A percentile compares a stretch with the other conserved stretches of the same genome.
Conservation (phyloP, 306 rosid genomes). For the Medicago ruthenica region DNA sequence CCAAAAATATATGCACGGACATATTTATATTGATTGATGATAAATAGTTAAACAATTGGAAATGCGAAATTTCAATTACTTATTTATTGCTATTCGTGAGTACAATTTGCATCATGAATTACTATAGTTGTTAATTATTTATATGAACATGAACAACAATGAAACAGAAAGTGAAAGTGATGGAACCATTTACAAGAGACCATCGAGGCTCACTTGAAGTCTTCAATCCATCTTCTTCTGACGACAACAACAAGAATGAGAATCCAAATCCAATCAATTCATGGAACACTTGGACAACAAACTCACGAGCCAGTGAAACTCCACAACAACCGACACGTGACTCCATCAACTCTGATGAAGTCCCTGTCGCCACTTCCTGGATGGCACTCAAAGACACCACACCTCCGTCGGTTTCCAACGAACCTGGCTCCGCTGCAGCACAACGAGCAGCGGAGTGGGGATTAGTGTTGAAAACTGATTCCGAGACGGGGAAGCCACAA, state of each 20-base stretch:
- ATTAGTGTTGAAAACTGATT: slow-evolving; percentile 77
- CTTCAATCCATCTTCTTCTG: slow-evolving; percentile 73
- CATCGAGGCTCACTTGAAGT: slow-evolving; percentile 88
- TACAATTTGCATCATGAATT: neutral
- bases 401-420: slow-evolving; percentile 3
- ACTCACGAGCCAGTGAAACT: slow-evolving; percentile 15
- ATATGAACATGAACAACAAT: neutral
- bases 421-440: slow-evolving; percentile 49
- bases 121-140: neutral
- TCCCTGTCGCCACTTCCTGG: slow-evolving; percentile 65
- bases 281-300: slow-evolving; percentile 58
- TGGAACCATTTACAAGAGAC: slow-evolving; percentile 68
- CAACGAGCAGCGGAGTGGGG: slow-evolving; percentile 99
- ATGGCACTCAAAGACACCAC: slow-evolving; percentile 78
- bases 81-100: neutral
- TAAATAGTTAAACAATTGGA: neutral
- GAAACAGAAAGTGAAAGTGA: slow-evolving; percentile 45
- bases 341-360: slow-evolving; percentile 48
- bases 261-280: slow-evolving; percentile 37
- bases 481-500: slow-evolving; percentile 81
- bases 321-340: neutral
- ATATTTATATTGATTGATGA: neutral
- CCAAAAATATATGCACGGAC: neutral
- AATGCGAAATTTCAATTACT: neutral
- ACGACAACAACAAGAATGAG: neutral